Conservation (phyloP, 768 basidiomycete genomes). For the Boletus sp. region DNA sequence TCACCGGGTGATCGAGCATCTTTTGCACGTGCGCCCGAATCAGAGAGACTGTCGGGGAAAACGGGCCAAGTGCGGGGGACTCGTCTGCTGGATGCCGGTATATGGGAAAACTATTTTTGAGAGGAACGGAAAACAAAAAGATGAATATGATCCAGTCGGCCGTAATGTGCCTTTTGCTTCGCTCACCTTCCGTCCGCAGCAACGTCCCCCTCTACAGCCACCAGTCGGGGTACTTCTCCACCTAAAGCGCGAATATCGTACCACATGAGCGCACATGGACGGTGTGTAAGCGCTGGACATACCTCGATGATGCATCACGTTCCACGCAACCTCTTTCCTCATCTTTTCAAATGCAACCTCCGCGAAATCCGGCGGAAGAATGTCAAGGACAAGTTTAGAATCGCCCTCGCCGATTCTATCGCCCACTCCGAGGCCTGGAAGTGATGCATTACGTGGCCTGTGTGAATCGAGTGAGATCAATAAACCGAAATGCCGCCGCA, state of each 20-base stretch:
- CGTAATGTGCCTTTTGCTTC: conserved; percentile 12
- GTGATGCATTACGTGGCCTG: conserved; percentile 21
- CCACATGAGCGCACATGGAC: not conserved
- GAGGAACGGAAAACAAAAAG: not conserved
- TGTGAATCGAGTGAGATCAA: conserved; percentile 1
- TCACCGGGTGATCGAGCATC: conserved; percentile 62
- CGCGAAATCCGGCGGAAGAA: conserved; percentile 58
- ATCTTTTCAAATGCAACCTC: conserved; percentile 56
- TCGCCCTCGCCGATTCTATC: conserved; percentile 66
- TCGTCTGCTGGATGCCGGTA: conserved; percentile 84
- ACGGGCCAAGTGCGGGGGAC: conserved; percentile 64
- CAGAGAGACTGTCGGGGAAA: conserved; percentile 63
- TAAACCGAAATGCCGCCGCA: conserved; percentile 1
- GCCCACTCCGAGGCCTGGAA: conserved; percentile 32
- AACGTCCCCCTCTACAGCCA: conserved; percentile 62
- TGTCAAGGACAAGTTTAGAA: conserved; percentile 53
- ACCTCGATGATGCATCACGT: conserved; percentile 75
- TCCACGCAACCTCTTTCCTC: conserved; percentile 67
- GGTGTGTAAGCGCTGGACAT: conserved; percentile 10
- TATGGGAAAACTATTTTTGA: conserved; percentile 58
- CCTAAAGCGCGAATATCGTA: conserved; percentile 39
- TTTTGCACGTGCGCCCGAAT: conserved; percentile 66
- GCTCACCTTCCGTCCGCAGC: conserved; percentile 47
- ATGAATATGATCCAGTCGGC: conserved; percentile 5
- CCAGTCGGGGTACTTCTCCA: conserved; percentile 67